Conservation (phyloP, 441 rosid species). For the Populus hybrid region DNA sequence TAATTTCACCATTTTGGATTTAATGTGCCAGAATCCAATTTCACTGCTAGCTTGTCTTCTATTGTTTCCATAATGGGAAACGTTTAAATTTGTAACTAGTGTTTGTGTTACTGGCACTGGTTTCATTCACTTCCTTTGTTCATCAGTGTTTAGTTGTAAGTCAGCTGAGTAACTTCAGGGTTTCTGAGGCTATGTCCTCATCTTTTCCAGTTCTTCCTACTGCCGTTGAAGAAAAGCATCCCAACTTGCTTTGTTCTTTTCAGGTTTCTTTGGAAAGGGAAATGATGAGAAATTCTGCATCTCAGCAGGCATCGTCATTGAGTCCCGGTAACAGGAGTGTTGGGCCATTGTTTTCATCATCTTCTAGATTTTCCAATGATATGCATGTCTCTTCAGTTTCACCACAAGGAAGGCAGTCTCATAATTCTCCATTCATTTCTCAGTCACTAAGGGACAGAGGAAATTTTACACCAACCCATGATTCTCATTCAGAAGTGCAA, state of each 20-base stretch:
- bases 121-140: constrained; percentile 10
- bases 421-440: constrained; percentile 43
- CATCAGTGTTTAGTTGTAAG: constrained; percentile 20
- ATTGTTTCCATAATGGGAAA: background rate
- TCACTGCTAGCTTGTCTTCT: background rate
- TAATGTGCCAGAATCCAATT: constrained; percentile 1
- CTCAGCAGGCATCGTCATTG: constrained; percentile 40
- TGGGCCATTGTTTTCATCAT: constrained; percentile 38
- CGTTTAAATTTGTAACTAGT: background rate
- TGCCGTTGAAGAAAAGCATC: constrained; percentile 33
- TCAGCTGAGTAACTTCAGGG: constrained; percentile 18
- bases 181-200: constrained; percentile 40
- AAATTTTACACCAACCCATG: constrained; percentile 23
- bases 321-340: constrained; percentile 30
- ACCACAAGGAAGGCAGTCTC: constrained; percentile 37
- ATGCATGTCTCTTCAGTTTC: constrained; percentile 36
- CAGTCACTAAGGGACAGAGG: constrained; percentile 33
- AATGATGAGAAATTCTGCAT: constrained; percentile 34
- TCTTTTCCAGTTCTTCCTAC: constrained; percentile 41
- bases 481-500: constrained; percentile 36
- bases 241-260: constrained; percentile 37
- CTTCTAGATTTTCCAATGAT: constrained; percentile 35
- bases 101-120: constrained; percentile 9
- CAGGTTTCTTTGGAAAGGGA: constrained; percentile 51
- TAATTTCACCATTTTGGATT: constrained; percentile 3